These are phyloP conservation scores for Penicillium psychrofluorescens DNA, from an alignment of 495 filamentous ascomycete species.

Conservation along the genomic window DNA sequence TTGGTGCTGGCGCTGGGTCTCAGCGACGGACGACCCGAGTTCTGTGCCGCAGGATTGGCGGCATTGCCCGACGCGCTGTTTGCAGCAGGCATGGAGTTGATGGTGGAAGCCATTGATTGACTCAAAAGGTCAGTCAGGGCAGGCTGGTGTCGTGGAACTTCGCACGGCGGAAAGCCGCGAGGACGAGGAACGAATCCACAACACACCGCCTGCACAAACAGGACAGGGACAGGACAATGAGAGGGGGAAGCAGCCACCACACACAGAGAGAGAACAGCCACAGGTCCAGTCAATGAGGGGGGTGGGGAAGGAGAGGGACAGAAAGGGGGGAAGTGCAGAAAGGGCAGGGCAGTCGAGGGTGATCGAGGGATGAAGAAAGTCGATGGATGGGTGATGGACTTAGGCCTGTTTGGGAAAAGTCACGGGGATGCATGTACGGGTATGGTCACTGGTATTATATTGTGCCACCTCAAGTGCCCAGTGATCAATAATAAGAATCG, in stretches of 20 bases:
- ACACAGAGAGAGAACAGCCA: constrained; percentile 1
- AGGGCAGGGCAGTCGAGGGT: not conserved
- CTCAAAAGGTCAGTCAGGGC: constrained; percentile 22
- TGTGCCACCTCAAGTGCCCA: not conserved
- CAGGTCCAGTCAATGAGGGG: constrained; percentile 7
- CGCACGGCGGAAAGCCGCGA: constrained; percentile 32
- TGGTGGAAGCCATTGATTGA: constrained; percentile 44
- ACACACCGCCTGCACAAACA: constrained; percentile 38
- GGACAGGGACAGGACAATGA: constrained; percentile 9
- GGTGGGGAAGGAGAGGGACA: constrained; percentile 2
- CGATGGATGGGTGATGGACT: not conserved
- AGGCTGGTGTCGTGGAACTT: constrained; percentile 36
- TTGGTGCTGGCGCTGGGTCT: constrained; percentile 46
- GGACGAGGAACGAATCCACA: constrained; percentile 25
- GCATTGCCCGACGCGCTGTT: constrained; percentile 45
- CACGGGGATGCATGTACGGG: constrained; percentile 9
- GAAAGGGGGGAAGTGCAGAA: constrained; percentile 4
- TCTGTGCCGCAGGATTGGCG: constrained; percentile 24
- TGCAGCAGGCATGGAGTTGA: constrained; percentile 35
- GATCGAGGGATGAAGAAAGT: not conserved
- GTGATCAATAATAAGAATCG: too few relatives aligned
- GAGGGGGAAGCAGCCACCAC: constrained; percentile 3
- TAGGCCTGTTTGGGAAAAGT: constrained; percentile 14
- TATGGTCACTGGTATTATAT: not conserved
- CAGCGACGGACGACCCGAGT: constrained; percentile 37